Conservation (phyloP, 768 basidiomycete species). For the Tulasnella sp. region DNA sequence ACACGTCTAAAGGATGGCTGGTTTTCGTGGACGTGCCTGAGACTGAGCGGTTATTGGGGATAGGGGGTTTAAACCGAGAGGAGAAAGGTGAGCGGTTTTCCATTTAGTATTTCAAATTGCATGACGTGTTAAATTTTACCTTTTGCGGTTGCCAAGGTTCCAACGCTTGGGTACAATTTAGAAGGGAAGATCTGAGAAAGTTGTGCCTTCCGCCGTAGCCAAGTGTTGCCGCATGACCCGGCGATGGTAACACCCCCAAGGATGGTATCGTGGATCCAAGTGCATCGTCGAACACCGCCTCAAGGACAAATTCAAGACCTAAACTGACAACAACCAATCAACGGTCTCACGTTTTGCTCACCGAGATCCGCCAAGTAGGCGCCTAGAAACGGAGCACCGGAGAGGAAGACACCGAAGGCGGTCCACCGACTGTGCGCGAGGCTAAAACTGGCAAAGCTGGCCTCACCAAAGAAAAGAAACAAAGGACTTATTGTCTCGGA, state of each 20-base stretch:
- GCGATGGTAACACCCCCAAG: slow-evolving; percentile 12
- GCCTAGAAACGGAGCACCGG: slow-evolving; percentile 43
- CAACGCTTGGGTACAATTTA: not conserved
- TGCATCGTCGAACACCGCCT: slow-evolving; percentile 30
- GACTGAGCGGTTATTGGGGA: too few species aligned
- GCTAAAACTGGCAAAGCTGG: slow-evolving; percentile 40
- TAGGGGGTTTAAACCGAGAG: too few species aligned
- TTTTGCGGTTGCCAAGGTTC: not conserved
- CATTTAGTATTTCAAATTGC: too few species aligned
- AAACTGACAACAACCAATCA: slow-evolving; percentile 19
- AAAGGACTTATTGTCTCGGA: slow-evolving; percentile 47
- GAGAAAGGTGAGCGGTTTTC: too few species aligned
- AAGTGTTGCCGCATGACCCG: slow-evolving; percentile 38
- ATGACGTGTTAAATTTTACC: not conserved
- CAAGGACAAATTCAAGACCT: slow-evolving; percentile 22
- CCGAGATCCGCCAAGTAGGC: slow-evolving; percentile 32
- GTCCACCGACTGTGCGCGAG: slow-evolving; percentile 1
- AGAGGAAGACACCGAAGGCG: slow-evolving; percentile 31
- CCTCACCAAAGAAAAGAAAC: slow-evolving; percentile 44
- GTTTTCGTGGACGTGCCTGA: not conserved
- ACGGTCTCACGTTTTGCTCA: slow-evolving; percentile 34
- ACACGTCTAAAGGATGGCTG: not conserved
- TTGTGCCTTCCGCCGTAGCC: slow-evolving; percentile 25
- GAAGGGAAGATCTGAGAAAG: slow-evolving; percentile 4
- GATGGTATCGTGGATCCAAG: not conserved